Evolutionary conservation across 352 stramenopile species (phyloP).

Genomic region (Stephanocyclus meneghinianus): DNA sequence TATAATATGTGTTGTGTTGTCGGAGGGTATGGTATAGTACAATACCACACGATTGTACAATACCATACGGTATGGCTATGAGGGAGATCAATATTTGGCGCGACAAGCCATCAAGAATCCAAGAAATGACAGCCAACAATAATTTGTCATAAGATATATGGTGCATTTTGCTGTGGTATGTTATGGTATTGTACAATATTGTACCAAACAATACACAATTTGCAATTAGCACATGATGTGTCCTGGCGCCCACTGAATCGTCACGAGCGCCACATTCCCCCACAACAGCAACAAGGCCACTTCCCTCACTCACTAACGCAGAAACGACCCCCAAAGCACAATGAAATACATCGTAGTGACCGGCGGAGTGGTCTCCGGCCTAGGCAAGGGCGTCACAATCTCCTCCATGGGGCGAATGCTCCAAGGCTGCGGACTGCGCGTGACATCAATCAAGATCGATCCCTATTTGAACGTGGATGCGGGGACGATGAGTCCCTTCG

Average conservation of each 20-base stretch:
- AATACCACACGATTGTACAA: too few species aligned
- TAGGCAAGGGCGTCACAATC: conserved; percentile 92
- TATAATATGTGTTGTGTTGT: too few species aligned
- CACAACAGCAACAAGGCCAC: too few species aligned
- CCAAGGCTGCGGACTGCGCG: conserved; percentile 91
- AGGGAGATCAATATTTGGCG: neutral
- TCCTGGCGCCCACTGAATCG: too few species aligned
- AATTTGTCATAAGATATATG: neutral
- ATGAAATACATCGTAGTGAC: conserved; percentile 97
- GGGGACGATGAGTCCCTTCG: conserved; percentile 93
- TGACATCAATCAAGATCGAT: conserved; percentile 96
- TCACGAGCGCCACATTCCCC: too few species aligned
- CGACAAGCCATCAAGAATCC: neutral
- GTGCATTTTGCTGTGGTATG: too few species aligned
- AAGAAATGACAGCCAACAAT: neutral
- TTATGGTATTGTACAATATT: neutral
- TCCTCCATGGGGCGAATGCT: conserved; percentile 96
- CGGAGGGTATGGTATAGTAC: too few species aligned
- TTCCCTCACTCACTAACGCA: too few species aligned
- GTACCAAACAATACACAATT: too few species aligned
- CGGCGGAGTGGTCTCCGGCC: conserved; percentile 91
- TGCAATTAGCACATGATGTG: too few species aligned
- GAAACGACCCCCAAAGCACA: neutral
- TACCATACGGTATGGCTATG: too few species aligned
- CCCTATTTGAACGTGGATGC: conserved; percentile 92